Evolutionary conservation across 2,329 filamentous ascomycete species (phyloP).

Genomic region (Ophiosphaerella narmari): DNA sequence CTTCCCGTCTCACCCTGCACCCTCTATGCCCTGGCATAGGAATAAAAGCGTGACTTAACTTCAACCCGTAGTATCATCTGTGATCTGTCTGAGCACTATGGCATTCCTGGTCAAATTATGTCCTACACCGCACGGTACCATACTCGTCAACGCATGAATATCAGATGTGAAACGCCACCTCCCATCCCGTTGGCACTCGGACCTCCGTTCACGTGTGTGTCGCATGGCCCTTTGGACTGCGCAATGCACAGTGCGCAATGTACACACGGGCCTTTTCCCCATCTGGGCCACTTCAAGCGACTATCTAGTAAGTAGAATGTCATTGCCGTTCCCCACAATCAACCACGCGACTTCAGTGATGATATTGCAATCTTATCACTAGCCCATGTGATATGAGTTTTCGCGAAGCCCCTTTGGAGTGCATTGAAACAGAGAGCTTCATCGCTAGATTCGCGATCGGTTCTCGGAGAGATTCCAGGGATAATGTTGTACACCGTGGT

Average conservation of each 20-base stretch:
- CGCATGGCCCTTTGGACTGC: slow-evolving; percentile 1
- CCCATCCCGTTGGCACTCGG: neutral
- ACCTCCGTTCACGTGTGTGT: slow-evolving; percentile 3
- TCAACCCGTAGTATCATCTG: too few species aligned
- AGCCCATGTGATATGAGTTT: neutral
- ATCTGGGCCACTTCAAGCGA: neutral
- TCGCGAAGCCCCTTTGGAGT: too few species aligned
- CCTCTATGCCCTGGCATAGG: neutral
- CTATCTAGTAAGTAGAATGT: neutral
- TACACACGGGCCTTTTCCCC: neutral
- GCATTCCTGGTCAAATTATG: too few species aligned
- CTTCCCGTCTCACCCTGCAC: neutral
- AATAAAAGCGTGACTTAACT: neutral
- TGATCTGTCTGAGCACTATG: too few species aligned
- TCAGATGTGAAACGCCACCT: slow-evolving; percentile 3
- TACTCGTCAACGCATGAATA: neutral
- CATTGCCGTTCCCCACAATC: neutral
- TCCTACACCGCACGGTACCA: too few species aligned
- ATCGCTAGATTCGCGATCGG: neutral
- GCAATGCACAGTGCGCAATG: neutral
- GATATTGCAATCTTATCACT: neutral
- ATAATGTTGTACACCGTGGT: neutral
- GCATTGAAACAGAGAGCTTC: neutral
- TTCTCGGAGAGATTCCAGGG: neutral
- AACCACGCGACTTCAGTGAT: neutral